Percentiles rank a stretch among this genome's conserved stretches.
Evolutionary conservation across 208 protist species (phyloP).

Genomic region (Naegleria lovaniensis): DNA sequence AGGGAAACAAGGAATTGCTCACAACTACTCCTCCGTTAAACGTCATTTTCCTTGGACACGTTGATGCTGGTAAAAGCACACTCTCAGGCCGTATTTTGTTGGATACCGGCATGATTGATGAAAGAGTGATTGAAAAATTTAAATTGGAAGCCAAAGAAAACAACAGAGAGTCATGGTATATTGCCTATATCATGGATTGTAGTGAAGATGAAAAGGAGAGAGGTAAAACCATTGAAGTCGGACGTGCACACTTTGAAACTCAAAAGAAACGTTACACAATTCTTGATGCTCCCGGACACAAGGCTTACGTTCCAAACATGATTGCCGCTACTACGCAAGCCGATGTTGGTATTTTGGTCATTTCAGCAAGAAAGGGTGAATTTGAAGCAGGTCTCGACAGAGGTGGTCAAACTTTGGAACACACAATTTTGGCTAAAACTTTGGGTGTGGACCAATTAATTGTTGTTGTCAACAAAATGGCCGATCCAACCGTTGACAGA

Average conservation of each 20-base stretch:
- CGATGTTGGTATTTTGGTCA: constrained; percentile 95
- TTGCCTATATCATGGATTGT: constrained; percentile 96
- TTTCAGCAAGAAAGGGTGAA: constrained; percentile 95
- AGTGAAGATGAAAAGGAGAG: constrained; percentile 95
- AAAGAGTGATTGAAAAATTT: constrained; percentile 97
- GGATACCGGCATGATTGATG: constrained; percentile 87
- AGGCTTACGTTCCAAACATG: constrained; percentile 98
- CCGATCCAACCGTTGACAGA: constrained; percentile 90
- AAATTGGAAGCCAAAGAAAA: constrained; percentile 91
- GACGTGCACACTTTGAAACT: constrained; percentile 90
- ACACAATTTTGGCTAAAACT: constrained; percentile 96
- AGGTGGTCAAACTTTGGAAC: constrained; percentile 97
- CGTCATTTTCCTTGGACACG: constrained; percentile 98
- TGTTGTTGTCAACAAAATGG: constrained; percentile 99
- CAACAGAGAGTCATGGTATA: constrained; percentile 92
- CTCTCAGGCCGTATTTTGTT: constrained; percentile 91
- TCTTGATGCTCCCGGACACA: constrained; percentile 97
- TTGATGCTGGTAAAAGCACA: constrained; percentile 98
- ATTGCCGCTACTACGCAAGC: constrained; percentile 95
- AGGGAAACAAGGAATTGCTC: background rate
- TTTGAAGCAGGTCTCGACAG: constrained; percentile 98
- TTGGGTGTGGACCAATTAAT: constrained; percentile 92
- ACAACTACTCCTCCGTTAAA: constrained; percentile 61
- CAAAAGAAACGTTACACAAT: constrained; percentile 91
- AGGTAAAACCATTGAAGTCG: constrained; percentile 96